phyloP scores from a whole-genome alignment of 768 basidiomycete species.

The Lactifluus hygrophoroides region DNA sequence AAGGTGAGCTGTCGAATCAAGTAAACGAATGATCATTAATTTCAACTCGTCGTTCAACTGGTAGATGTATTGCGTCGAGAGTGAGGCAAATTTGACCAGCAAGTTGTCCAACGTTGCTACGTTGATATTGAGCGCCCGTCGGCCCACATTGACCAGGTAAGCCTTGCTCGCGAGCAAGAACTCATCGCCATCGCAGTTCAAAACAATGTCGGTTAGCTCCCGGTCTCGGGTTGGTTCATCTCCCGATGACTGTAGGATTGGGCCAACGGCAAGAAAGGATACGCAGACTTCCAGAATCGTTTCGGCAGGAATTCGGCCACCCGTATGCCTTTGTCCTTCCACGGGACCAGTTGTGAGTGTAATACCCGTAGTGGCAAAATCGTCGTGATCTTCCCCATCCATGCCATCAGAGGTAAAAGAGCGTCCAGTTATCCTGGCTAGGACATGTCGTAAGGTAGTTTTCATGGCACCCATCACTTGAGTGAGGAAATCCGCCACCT shows the following conservation, averaged over 20 bases:
- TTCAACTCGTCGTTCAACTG: slow-evolving; percentile 45
- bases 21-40: slow-evolving; percentile 46
- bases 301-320: slow-evolving; percentile 26
- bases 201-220: slow-evolving; percentile 46
- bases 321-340: slow-evolving; percentile 25
- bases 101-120: slow-evolving; percentile 43
- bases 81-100: slow-evolving; percentile 42
- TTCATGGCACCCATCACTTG: slow-evolving; percentile 30
- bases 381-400: slow-evolving; percentile 43
- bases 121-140: slow-evolving; percentile 45
- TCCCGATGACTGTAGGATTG: slow-evolving; percentile 50
- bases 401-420: slow-evolving; percentile 22
- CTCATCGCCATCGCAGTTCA: slow-evolving; percentile 41
- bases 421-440: slow-evolving; percentile 25
- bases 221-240: slow-evolving; percentile 55
- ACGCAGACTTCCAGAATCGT: slow-evolving; percentile 46
- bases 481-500: slow-evolving; percentile 48
- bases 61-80: slow-evolving; percentile 48
- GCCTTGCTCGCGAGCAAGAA: slow-evolving; percentile 52
- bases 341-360: slow-evolving; percentile 27
- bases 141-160: slow-evolving; percentile 47
- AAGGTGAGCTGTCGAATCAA: slow-evolving; percentile 53
- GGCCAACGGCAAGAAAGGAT: slow-evolving; percentile 52
- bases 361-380: slow-evolving; percentile 45
- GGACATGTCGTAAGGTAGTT: slow-evolving; percentile 33